Evolutionary conservation across 257 asterid species (phyloP), one percentile per base, ranked within the genome.

Genomic region (Solanum tarijense): DNA sequence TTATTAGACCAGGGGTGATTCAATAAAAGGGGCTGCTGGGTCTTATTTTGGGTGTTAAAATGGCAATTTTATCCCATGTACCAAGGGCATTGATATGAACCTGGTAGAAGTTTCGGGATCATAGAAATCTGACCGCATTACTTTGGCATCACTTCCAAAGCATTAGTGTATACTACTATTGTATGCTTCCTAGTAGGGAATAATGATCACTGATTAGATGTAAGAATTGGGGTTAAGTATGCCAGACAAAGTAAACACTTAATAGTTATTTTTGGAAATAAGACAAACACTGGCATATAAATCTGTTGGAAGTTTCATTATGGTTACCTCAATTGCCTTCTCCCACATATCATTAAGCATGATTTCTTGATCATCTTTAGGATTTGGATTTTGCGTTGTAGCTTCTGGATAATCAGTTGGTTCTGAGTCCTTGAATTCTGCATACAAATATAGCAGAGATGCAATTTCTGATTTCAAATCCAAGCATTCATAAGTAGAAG

Each of bases 281-380:
- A 58, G 23, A 31, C 52, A 31, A 76, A 72, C 75, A 72, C 38
- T 5, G 73, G 52, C 84, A 89, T 41, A 86, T 14, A 18, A 23
- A 58, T 55, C 18, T 52, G 84, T 60, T 34, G 35, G 32, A 18
- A 20, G 43, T 39, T 82, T 21, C 14, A 81, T 43, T 31, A 52
- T 48, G 86, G 95, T 93, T 88, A 95, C 98, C 78, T 91, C 88
- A 86, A 86, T 90, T 90, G 88, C 90, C 27, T 84, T 87, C 66
- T 91, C 93, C 91, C 91, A 90, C 65, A 88, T 65, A 84, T 79
- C 92, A 81, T 92, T 88, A 86, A 90, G 92, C 90, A 92, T 91
- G 87, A 89, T 93, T 83, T 93, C 95, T 46, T 71, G 89, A 72
- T 88, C 86, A 82, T 69, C 88, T 31, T 82, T 82, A 82, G 69